Evolutionary conservation across 2,329 filamentous ascomycete genomes (phyloP).

Genomic region (Tympanopsis confertula): DNA sequence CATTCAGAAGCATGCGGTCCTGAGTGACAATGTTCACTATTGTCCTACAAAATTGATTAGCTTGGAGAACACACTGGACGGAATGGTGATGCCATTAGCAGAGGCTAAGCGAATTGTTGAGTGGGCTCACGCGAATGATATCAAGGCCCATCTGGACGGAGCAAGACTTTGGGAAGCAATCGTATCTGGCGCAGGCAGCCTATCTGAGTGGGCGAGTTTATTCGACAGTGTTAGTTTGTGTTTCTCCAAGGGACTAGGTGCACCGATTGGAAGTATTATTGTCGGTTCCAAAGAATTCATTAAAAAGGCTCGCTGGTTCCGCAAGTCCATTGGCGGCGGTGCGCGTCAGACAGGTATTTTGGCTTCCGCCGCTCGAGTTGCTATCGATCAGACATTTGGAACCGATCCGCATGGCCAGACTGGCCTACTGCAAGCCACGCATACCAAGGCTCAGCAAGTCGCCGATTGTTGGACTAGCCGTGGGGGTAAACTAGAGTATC

Average conservation of each 20-base stretch:
- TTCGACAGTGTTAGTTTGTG: constrained; percentile 36
- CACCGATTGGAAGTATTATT: constrained; percentile 35
- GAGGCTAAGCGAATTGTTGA: constrained; percentile 19
- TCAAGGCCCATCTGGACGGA: constrained; percentile 37
- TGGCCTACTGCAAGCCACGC: constrained; percentile 47
- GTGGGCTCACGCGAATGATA: constrained; percentile 19
- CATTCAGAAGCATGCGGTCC: constrained; percentile 15
- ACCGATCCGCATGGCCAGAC: constrained; percentile 41
- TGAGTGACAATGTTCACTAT: constrained; percentile 28
- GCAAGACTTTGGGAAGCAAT: constrained; percentile 39
- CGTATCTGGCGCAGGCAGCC: constrained; percentile 26
- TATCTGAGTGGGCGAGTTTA: constrained; percentile 26
- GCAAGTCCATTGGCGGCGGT: constrained; percentile 73
- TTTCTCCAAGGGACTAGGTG: constrained; percentile 40
- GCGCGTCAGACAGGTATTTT: constrained; percentile 67
- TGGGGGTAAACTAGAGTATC: constrained; percentile 47
- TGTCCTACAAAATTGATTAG: constrained; percentile 27
- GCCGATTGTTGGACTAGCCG: constrained; percentile 46
- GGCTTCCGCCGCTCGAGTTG: constrained; percentile 63
- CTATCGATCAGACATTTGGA: constrained; percentile 69
- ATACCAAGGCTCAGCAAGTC: constrained; percentile 50
- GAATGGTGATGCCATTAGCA: constrained; percentile 19
- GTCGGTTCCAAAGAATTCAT: constrained; percentile 38
- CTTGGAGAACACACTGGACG: constrained; percentile 27
- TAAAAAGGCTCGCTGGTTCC: constrained; percentile 60